phyloP scores from a whole-genome alignment of 768 basidiomycete species.

The Podaxis pistillaris region DNA sequence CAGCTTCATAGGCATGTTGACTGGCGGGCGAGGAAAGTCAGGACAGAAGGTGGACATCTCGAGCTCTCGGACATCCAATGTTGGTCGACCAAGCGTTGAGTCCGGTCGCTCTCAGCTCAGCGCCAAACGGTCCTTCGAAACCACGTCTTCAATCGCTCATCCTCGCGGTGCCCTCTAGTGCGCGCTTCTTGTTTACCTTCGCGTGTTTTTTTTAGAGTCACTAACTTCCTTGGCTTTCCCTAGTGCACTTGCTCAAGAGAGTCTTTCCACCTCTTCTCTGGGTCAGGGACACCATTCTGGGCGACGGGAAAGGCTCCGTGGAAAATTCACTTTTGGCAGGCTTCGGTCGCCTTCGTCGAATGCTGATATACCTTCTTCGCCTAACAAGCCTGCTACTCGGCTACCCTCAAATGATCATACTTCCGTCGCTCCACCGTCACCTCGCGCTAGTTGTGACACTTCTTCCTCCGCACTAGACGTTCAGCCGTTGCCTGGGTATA shows the following conservation, averaged over 20 bases:
- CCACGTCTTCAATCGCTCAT: constrained; percentile 47
- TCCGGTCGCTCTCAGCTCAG: constrained; percentile 53
- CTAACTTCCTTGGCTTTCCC: background rate
- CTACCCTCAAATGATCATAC: constrained; percentile 24
- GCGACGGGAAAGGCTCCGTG: constrained; percentile 34
- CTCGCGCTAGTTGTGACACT: constrained; percentile 12
- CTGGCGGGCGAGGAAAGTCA: constrained; percentile 28
- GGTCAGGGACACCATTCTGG: constrained; percentile 30
- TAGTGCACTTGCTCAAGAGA: constrained; percentile 62
- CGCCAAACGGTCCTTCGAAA: constrained; percentile 60
- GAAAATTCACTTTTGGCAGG: constrained; percentile 44
- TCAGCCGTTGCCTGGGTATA: constrained; percentile 6
- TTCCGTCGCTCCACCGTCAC: constrained; percentile 22
- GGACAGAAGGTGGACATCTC: constrained; percentile 45
- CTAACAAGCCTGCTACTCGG: constrained; percentile 27
- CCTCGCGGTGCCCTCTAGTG: constrained; percentile 60
- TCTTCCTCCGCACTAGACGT: constrained; percentile 13
- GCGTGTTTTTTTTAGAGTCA: constrained; percentile 9
- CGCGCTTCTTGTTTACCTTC: constrained; percentile 28
- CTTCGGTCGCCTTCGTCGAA: constrained; percentile 33
- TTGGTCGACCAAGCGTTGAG: constrained; percentile 61
- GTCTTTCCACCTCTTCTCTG: constrained; percentile 55
- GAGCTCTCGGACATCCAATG: constrained; percentile 38
- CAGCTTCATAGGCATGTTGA: constrained; percentile 24
- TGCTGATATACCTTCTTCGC: constrained; percentile 27